phyloP scores from a whole-genome alignment of 768 basidiomycete species.

The Pleurotus giganteus region DNA sequence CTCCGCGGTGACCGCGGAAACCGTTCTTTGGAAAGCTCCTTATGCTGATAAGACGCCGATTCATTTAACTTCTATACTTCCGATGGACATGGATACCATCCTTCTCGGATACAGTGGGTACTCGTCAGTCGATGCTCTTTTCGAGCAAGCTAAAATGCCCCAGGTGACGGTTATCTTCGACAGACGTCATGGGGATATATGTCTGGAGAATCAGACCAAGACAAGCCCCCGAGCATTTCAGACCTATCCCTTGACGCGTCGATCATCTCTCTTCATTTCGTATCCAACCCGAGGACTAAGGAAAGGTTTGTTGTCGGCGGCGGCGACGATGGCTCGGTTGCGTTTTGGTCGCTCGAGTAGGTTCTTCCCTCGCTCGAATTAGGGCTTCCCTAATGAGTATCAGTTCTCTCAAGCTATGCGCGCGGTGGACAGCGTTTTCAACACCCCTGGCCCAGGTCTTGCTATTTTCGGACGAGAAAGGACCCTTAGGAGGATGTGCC shows the following conservation, averaged over 20 bases:
- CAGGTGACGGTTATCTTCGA: conserved; percentile 55
- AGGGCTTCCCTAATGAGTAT: background rate
- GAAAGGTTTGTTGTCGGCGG: conserved; percentile 72
- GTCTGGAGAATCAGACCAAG: conserved; percentile 21
- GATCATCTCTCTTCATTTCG: conserved; percentile 50
- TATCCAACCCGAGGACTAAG: conserved; percentile 56
- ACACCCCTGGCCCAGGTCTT: conserved; percentile 60
- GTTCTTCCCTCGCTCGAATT: conserved; percentile 16
- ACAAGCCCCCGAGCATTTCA: conserved; percentile 36
- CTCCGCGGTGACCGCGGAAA: background rate
- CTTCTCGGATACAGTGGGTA: conserved; percentile 64
- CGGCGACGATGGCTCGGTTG: conserved; percentile 74
- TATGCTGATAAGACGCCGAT: background rate
- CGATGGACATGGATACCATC: conserved; percentile 56
- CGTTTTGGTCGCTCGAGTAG: conserved; percentile 69
- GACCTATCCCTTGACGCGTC: conserved; percentile 43
- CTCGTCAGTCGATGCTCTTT: conserved; percentile 11
- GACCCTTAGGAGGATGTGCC: conserved; percentile 62
- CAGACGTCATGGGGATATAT: conserved; percentile 43
- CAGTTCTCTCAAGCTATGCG: conserved; percentile 65
- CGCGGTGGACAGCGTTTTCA: conserved; percentile 73
- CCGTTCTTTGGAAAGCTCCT: conserved; percentile 30
- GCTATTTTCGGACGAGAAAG: conserved; percentile 50
- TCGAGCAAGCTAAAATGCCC: background rate
- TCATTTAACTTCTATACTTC: conserved; percentile 41